A percentile compares a stretch with the other conserved stretches of the same genome.
Evolutionary conservation across 495 filamentous ascomycete genomes (phyloP).

Genomic region (Neurospora intermedia): DNA sequence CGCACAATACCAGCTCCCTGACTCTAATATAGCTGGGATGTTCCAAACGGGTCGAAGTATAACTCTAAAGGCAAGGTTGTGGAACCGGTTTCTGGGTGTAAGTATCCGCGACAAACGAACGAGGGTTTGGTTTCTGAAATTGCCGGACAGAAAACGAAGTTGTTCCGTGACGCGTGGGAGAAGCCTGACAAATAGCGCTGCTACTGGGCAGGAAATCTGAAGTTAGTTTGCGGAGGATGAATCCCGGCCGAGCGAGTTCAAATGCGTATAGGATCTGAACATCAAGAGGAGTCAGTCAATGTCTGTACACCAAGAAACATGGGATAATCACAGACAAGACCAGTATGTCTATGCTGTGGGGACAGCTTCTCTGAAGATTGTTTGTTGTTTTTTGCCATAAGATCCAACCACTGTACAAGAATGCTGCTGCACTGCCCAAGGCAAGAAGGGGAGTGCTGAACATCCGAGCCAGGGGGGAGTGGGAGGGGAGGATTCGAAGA

Average conservation of each 20-base stretch:
- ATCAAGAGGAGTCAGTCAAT: conserved; percentile 13
- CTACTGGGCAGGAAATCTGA: neutral
- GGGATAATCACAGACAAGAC: conserved; percentile 7
- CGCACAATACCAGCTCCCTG: neutral
- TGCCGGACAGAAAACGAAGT: conserved; percentile 10
- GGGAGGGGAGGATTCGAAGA: conserved; percentile 17
- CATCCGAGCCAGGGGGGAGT: conserved; percentile 20
- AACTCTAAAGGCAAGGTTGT: conserved; percentile 22
- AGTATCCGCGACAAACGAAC: conserved; percentile 24
- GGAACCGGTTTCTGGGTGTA: conserved; percentile 21
- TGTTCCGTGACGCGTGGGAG: conserved; percentile 13
- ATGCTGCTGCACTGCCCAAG: conserved; percentile 14
- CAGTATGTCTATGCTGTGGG: neutral
- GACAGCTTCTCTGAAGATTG: neutral
- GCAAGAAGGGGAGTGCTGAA: conserved; percentile 21
- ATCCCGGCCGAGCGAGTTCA: conserved; percentile 12
- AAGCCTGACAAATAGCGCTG: conserved; percentile 10
- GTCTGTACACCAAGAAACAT: conserved; percentile 7
- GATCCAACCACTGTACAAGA: conserved; percentile 3
- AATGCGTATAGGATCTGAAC: neutral
- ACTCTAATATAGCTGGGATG: conserved; percentile 13
- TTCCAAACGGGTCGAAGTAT: conserved; percentile 17
- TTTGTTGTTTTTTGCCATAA: conserved; percentile 2
- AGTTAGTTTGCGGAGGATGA: conserved; percentile 3
- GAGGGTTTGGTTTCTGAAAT: conserved; percentile 17